A percentile compares a stretch with the other conserved stretches of the same genome.
Conservation (phyloP, 495 filamentous ascomycete genomes). For the Sordaria brevicollis region DNA sequence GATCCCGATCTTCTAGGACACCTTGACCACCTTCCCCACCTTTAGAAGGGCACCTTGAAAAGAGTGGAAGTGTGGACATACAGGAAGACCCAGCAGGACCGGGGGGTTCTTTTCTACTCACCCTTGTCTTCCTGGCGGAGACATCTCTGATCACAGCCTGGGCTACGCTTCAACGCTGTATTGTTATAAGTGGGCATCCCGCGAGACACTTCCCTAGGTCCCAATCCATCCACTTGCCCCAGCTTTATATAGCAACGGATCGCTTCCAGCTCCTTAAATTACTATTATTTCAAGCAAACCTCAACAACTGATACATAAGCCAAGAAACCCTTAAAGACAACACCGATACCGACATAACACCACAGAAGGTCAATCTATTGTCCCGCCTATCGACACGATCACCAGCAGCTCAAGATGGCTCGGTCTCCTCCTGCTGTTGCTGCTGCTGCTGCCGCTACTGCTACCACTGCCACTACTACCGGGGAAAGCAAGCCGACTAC, state of each 20-base stretch:
- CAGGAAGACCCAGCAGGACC: neutral
- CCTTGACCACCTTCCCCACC: neutral
- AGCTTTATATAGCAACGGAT: neutral
- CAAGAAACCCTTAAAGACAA: neutral
- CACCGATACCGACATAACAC: neutral
- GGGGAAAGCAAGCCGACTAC: constrained; percentile 11
- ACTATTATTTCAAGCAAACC: neutral
- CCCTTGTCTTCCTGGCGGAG: neutral
- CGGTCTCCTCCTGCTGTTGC: constrained; percentile 12
- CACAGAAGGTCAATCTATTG: neutral
- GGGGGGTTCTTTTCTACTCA: neutral
- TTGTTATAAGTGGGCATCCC: neutral
- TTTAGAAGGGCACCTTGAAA: neutral
- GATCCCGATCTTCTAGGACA: neutral
- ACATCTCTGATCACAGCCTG: neutral
- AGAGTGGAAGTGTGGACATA: neutral
- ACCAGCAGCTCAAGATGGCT: neutral
- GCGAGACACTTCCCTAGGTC: neutral
- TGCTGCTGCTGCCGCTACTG: too few species aligned
- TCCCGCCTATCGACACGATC: neutral
- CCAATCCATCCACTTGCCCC: neutral
- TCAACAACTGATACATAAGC: too few species aligned
- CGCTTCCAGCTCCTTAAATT: neutral
- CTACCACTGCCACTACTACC: too few species aligned
- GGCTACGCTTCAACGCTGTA: neutral